Evolutionary conservation across 805 yeast genomes (phyloP).

Genomic region (Wickerhamiella siamensis): DNA sequence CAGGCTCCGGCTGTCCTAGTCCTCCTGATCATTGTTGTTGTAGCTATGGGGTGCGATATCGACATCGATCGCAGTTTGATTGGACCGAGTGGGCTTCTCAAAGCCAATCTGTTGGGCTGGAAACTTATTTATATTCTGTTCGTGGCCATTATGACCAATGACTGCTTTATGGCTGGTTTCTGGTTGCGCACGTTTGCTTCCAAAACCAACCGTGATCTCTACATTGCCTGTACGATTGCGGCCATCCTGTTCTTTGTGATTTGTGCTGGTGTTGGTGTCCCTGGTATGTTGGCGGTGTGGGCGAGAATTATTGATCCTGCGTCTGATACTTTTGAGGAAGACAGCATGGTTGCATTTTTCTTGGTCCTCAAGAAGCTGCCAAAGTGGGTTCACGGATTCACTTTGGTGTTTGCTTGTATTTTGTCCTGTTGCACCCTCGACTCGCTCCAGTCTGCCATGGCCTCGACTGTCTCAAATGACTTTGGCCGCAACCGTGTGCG

Average conservation of each 20-base stretch:
- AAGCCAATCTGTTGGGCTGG: constrained; percentile 69
- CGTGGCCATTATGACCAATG: constrained; percentile 81
- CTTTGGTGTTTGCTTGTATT: constrained; percentile 55
- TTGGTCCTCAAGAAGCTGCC: constrained; percentile 60
- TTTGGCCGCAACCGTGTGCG: constrained; percentile 68
- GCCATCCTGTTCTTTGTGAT: constrained; percentile 48
- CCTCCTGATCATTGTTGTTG: constrained; percentile 52
- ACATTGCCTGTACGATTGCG: constrained; percentile 65
- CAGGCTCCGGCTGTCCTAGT: constrained; percentile 66
- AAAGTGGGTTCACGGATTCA: constrained; percentile 73
- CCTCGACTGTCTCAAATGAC: constrained; percentile 81
- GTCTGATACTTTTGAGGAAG: constrained; percentile 32
- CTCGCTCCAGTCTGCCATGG: constrained; percentile 75
- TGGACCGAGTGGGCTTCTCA: constrained; percentile 49
- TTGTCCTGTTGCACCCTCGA: constrained; percentile 83
- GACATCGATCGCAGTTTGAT: constrained; percentile 44
- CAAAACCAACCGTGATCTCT: constrained; percentile 55
- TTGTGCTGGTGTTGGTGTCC: constrained; percentile 58
- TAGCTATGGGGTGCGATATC: constrained; percentile 68
- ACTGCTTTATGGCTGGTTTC: constrained; percentile 79
- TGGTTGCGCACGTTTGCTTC: constrained; percentile 94
- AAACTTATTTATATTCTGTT: constrained; percentile 71
- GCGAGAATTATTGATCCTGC: constrained; percentile 41
- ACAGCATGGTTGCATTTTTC: constrained; percentile 53
- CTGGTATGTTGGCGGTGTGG: constrained; percentile 89